phyloP scores from a whole-genome alignment of 2,329 filamentous ascomycete species.

The Parascedosporium putredinis region DNA sequence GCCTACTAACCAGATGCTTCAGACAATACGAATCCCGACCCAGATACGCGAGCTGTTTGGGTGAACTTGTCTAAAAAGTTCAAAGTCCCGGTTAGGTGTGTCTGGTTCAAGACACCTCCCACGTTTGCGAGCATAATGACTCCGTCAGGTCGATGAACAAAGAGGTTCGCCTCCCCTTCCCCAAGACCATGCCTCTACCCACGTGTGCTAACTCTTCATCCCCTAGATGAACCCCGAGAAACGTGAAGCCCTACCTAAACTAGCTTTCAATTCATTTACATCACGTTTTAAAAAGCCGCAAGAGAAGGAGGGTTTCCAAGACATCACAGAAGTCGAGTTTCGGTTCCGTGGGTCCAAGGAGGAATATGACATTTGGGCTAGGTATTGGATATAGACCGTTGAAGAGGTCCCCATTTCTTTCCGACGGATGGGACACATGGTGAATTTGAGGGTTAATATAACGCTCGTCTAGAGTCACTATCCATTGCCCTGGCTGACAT shows the following conservation, averaged over 20 bases:
- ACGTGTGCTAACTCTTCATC: slow-evolving; percentile 12
- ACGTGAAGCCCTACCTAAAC: slow-evolving; percentile 58
- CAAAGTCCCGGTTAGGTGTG: slow-evolving; percentile 67
- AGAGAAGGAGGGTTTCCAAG: slow-evolving; percentile 69
- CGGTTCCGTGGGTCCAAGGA: slow-evolving; percentile 59
- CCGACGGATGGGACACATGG: too few species aligned
- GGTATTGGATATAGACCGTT: slow-evolving; percentile 49
- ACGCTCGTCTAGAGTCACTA: too few species aligned
- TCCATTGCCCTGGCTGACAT: too few species aligned
- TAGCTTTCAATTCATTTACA: slow-evolving; percentile 71
- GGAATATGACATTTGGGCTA: slow-evolving; percentile 61
- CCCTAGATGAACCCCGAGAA: slow-evolving; percentile 70
- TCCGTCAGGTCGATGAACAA: slow-evolving; percentile 62
- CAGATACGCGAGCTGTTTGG: slow-evolving; percentile 70
- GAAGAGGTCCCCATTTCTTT: too few species aligned
- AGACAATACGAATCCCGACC: slow-evolving; percentile 96
- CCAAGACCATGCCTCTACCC: slow-evolving; percentile 5
- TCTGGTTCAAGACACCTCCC: slow-evolving; percentile 68
- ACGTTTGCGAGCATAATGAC: slow-evolving; percentile 77
- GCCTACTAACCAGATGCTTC: slow-evolving; percentile 8
- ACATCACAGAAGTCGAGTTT: slow-evolving; percentile 69
- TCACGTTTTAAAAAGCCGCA: slow-evolving; percentile 64
- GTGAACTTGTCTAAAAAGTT: slow-evolving; percentile 59
- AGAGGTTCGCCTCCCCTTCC: slow-evolving; percentile 17
- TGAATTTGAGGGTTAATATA: too few species aligned